These are phyloP conservation scores for Suaeda aralocaspica DNA, from an alignment of 148 eudicot genomes.

Conservation along the genomic window DNA sequence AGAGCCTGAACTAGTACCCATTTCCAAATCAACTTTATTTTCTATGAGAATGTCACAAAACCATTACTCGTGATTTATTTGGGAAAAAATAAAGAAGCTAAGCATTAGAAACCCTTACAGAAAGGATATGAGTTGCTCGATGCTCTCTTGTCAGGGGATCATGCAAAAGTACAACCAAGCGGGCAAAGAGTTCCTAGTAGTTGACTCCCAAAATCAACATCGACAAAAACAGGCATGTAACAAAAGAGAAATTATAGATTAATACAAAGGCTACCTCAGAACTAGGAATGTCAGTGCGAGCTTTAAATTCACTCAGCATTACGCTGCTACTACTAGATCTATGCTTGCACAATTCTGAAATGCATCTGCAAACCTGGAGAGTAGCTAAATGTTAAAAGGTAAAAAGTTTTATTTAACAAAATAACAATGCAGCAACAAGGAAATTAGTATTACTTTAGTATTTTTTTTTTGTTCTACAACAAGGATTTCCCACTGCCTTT, in stretches of 20 bases:
- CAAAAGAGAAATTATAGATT: background rate
- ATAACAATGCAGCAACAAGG: background rate
- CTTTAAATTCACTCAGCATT: constrained; percentile 73
- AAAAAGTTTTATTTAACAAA: background rate
- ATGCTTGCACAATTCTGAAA: constrained; percentile 81
- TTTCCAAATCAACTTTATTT: background rate
- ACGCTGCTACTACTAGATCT: constrained; percentile 47
- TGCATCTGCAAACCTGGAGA: constrained; percentile 94
- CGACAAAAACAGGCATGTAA: background rate
- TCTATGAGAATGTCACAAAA: too few relatives aligned
- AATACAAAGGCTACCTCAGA: constrained; percentile 56
- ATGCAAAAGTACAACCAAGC: constrained; percentile 87
- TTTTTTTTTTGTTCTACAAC: too few relatives aligned
- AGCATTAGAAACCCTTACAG: constrained; percentile 38
- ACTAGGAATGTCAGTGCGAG: constrained; percentile 78
- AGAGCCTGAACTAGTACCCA: background rate
- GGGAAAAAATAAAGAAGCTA: constrained; percentile 4
- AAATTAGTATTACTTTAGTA: background rate
- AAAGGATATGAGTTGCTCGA: constrained; percentile 77
- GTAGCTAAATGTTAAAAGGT: background rate
- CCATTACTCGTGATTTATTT: too few relatives aligned
- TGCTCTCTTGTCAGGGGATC: constrained; percentile 93
- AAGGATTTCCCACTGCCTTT: too few relatives aligned
- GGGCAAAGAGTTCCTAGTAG: constrained; percentile 85
- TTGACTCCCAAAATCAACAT: background rate